A percentile compares a stretch with the other conserved stretches of the same genome.
These are phyloP conservation scores for Poronia punctata DNA, from an alignment of 495 filamentous ascomycete genomes.

Conservation along the genomic window DNA sequence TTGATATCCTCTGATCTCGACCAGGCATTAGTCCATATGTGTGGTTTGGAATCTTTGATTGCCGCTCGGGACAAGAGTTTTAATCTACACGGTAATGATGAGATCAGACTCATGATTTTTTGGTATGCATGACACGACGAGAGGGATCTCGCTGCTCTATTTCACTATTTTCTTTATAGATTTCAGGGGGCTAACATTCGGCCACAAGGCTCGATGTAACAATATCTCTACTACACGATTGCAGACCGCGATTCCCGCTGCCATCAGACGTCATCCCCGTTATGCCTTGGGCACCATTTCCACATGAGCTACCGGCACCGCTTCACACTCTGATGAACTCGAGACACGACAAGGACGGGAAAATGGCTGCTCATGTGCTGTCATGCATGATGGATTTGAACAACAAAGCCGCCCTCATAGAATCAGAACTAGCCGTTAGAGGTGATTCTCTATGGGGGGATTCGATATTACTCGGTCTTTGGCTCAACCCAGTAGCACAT, in stretches of 20 bases:
- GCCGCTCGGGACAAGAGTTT: neutral
- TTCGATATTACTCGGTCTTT: conserved; percentile 1
- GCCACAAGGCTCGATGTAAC: neutral
- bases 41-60: conserved; percentile 1
- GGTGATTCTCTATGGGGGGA: conserved; percentile 1
- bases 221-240: neutral
- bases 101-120: conserved; percentile 1
- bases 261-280: neutral
- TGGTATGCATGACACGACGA: neutral
- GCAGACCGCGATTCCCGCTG: neutral
- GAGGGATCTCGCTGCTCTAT: neutral
- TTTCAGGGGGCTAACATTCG: neutral
- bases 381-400: conserved; percentile 3
- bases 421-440: conserved; percentile 4
- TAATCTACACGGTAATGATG: neutral
- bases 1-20: conserved; percentile 1
- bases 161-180: neutral
- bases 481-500: conserved; percentile 2
- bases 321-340: too few species aligned
- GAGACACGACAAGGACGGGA: neutral
- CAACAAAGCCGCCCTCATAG: neutral
- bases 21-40: conserved; percentile 2
- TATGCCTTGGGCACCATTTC: neutral
- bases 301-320: too few species aligned
- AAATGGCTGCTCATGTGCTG: neutral